Base-by-base conservation (phyloP, 2,329 filamentous ascomycete species). In the Botrytis aclada region DNA sequence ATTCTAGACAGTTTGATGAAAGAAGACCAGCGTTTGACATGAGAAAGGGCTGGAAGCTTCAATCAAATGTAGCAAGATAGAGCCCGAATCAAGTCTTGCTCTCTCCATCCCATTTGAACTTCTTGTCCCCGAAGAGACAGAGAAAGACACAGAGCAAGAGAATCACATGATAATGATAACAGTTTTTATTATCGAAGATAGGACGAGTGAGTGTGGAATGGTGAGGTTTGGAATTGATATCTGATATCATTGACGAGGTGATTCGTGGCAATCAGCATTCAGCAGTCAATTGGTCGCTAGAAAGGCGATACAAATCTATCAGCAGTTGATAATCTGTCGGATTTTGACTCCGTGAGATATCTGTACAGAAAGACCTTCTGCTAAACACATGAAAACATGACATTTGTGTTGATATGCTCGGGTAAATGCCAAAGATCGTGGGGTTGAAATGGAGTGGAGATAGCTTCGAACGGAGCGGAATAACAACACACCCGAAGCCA, bases 341-440 rank as follows among this genome's bases (percentile, higher is more conserved):
- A 6, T 37, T 2, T 22, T 7, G 20, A 37, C 3, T 1, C 39
- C 6, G 2, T 29, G n/a, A n/a, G 18, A 18, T 2, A 18, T 4
- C n/a, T 56, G 7, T 29, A 56, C 16, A 56, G 14, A 56, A 29
- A 56, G 7, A 18, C 12, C n/a, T 18, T 32, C 14, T 29, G 12
- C 1, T 18, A 29, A 29, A 56, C 16, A 8, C n/a, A 56, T 18
- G 14, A 56, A 8, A 29, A 9, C 51, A 29, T 56, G 51, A 29
- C 51, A 14, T 14, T 18, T 32, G 14, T 18, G 51, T 56, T 56
- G n/a, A n/a, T 16, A n/a, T n/a, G 47, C 12, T 51, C 47, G 25
- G 12, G 25, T 14, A 54, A 51, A 12, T 8, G 25, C 12, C 1
- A 47, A 12, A n/a, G 22, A 51, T 51, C 47, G 47, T 51, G 47